Base-by-base conservation (phyloP, 2,329 filamentous ascomycete species). In the Exophiala bonariae region DNA sequence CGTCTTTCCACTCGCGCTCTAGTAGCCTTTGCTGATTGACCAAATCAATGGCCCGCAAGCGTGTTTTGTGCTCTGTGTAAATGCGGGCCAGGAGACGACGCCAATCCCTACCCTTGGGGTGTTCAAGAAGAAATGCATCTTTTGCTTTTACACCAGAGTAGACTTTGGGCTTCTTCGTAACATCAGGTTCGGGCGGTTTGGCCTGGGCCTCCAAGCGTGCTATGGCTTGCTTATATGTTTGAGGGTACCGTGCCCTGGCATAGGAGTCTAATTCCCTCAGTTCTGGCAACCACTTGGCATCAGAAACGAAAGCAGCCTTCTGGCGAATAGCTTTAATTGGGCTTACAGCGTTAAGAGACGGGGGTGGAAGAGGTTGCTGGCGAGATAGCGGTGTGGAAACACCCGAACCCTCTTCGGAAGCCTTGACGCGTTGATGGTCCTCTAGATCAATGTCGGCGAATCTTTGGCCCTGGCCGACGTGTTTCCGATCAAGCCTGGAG, bases 31-130 rank as follows among this genome's bases (percentile, higher is more conserved):
- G 41, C 19, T 54, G 28, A 14, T 52, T 45, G 30, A 54, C 46
- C 8, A 57, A 18, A 16, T 45, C 44, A 11, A 47, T 36, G 11
- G 49, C 49, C 32, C 39, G 47, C 41, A 47, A 45, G 17, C 50
- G 44, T 2, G 41, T 44, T 4, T 31, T 49, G 46, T 55, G 44
- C 30, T 22, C 36, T 7, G 54, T 57, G 19, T 19, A 36, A 7
- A 51, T 49, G 10, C 19, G 32, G 13, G 17, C 35, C 5, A 47
- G n/a, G 13, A 47, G 39, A 19, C 34, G 18, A 5, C 37, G 31
- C 54, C 54, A 57, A 33, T 42, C 31, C n/a, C 31, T 44, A 23
- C 47, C 46, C 32, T 45, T 19, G 5, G 47, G 41, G n/a, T n/a
- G n/a, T n/a, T n/a, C n/a, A n/a, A n/a, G n/a, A n/a, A n/a, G n/a